Evolutionary conservation across 2,329 filamentous ascomycete species (phyloP), one percentile per base, ranked within the genome.

Genomic region (Epichloe hybrida): DNA sequence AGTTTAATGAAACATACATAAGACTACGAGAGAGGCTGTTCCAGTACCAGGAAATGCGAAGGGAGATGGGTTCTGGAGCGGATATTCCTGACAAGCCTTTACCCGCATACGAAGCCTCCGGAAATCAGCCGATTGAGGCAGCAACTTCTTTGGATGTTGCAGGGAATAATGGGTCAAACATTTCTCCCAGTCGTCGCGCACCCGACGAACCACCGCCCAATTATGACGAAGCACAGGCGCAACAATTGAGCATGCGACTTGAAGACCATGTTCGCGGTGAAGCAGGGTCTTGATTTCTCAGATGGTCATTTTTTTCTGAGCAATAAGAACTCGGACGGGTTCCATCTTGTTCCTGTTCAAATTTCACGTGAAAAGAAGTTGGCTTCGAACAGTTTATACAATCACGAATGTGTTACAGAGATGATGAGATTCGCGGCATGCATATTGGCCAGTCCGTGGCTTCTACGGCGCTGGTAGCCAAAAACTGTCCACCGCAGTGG

Each of bases 181-280:
- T 66, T 53, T 59, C 64, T 34, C 63, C 65, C 12, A 69, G 64
- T 55, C 64, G 67, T 38, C 64, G 65, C 49, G 70, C 66, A 70
- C 68, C 88, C 60, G 61, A 82, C 68, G 90, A 93, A 63, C 88
- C 90, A 5, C 91, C 91, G 46, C 91, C 91, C 47, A 86, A 82
- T 37, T 97, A 97, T 62, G 89, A 96, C 61, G 88, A 95, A 66
- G 86, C 87, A 31, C 91, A 96, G 66, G 81, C 77, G n/a, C 79
- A 83, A 58, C 78, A 79, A 31, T 65, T 83, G 31, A 74, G 69
- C 54, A 77, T 72, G 62, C 71, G 69, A 48, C 68, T 83, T 21
- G 80, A 88, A 62, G 80, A 87, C 58, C 86, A 84, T 53, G 75
- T 90, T 56, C 83, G 84, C 44, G 78, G 76, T 57, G 53, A 57